These are phyloP conservation scores for Linnemannia elongata DNA, from an alignment of 192 early-diverging fungal genomes.

Conservation along the genomic window DNA sequence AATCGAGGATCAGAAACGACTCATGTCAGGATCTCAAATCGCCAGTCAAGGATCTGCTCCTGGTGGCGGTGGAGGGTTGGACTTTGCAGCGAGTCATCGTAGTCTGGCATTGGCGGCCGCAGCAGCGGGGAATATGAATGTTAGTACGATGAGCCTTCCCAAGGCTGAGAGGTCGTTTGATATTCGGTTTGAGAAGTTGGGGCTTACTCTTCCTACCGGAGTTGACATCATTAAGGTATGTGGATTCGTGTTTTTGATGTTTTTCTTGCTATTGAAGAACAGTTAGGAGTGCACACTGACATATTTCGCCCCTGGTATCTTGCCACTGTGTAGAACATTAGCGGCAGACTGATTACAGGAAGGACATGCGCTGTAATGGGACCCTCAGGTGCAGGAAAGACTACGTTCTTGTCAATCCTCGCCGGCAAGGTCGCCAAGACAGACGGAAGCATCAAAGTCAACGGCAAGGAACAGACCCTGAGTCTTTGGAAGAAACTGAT, in stretches of 20 bases:
- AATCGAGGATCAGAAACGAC: slow-evolving; percentile 15
- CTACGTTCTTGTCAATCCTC: slow-evolving; percentile 73
- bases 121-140: slow-evolving; percentile 48
- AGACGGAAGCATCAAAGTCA: slow-evolving; percentile 63
- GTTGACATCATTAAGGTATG: slow-evolving; percentile 69
- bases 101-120: slow-evolving; percentile 35
- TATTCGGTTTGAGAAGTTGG: slow-evolving; percentile 62
- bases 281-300: background rate
- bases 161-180: slow-evolving; percentile 61
- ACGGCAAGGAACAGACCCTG: slow-evolving; percentile 48
- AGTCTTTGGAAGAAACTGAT: slow-evolving; percentile 69
- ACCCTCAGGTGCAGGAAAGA: slow-evolving; percentile 73
- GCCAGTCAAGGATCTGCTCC: background rate
- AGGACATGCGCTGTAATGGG: slow-evolving; percentile 74
- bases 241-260: background rate
- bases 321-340: slow-evolving; percentile 58
- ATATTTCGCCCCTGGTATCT: background rate
- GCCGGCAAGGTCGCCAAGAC: slow-evolving; percentile 72
- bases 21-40: slow-evolving; percentile 11
- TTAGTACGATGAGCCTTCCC: slow-evolving; percentile 44
- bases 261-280: background rate
- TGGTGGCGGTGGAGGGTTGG: slow-evolving; percentile 6
- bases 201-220: slow-evolving; percentile 52
- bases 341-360: slow-evolving; percentile 65
- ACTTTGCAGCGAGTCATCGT: slow-evolving; percentile 35